Conservation (phyloP, 371 early-diverging fungal genomes). For the Mortierella sp. region DNA sequence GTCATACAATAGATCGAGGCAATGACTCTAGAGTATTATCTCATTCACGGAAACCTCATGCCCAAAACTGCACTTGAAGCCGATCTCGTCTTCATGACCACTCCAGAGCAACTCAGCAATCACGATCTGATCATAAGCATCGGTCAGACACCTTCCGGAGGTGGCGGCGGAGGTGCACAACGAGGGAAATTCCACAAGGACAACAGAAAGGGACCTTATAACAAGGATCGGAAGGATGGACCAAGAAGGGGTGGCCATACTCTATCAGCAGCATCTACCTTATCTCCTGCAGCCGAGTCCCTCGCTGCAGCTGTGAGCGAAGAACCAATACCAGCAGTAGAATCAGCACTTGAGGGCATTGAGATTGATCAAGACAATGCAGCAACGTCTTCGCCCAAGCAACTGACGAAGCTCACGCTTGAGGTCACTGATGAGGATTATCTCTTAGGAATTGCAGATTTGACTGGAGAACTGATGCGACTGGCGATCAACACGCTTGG, state of each 20-base stretch:
- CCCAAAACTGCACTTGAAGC: slow-evolving; percentile 59
- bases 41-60: slow-evolving; percentile 60
- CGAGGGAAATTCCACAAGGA: slow-evolving; percentile 50
- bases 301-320: too few relatives aligned
- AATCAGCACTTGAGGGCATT: neutral
- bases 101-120: slow-evolving; percentile 19
- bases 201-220: slow-evolving; percentile 23
- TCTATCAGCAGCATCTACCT: neutral
- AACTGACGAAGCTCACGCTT: slow-evolving; percentile 7
- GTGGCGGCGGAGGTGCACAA: slow-evolving; percentile 25
- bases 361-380: neutral
- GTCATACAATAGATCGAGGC: slow-evolving; percentile 67
- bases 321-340: neutral
- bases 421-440: slow-evolving; percentile 67
- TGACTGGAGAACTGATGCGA: slow-evolving; percentile 81
- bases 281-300: neutral
- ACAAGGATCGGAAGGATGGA: slow-evolving; percentile 11
- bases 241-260: slow-evolving; percentile 1
- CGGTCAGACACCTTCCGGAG: slow-evolving; percentile 12
- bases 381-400: neutral
- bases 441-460: slow-evolving; percentile 72
- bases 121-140: slow-evolving; percentile 36
- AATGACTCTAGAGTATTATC: slow-evolving; percentile 65
- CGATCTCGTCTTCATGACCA: slow-evolving; percentile 55
- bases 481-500: slow-evolving; percentile 65